Evolutionary conservation across 2,329 filamentous ascomycete species (phyloP), one percentile per base, ranked within the genome.

Genomic region (Exutisphaerella laricina): DNA sequence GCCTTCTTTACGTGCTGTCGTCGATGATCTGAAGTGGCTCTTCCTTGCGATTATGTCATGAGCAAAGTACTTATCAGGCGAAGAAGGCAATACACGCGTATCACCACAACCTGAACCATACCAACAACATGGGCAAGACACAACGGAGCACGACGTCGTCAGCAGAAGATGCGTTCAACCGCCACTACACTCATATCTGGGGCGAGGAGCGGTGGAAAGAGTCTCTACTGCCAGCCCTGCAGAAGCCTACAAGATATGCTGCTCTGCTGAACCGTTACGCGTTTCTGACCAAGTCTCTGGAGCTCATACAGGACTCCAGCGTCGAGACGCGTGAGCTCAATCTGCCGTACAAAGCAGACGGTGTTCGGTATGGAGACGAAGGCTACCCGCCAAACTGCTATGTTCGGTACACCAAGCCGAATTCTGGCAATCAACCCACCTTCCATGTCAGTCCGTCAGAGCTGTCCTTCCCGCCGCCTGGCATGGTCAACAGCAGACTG

Each of bases 181-280:
- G 52, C n/a, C 58, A 60, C 45, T 61, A 58, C 26, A 49, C 59
- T 29, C 48, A 47, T 0, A 58, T 53, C 14, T 58, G 54, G 51
- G 55, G 54, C 23, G 47, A 49, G 28, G 54, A 58, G 36, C 46
- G 60, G 43, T 63, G 60, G 60, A 37, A 53, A 5, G 33, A 46
- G 10, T 57, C 51, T 3, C 46, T 62, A 17, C 54, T 56, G 17
- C 53, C 53, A 23, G 55, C 59, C 7, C 43, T 61, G 5, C 41
- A 50, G 7, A 33, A 45, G 20, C 45, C 51, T 1, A 56, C 55
- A 2, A 46, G 58, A 37, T 55, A 61, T 29, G 53, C 55, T 17
- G 54, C 49, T 14, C 45, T 61, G 7, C 48, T 58, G 17, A 62
- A 62, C 29, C 53, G 53, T 17, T 61, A 59, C 37, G 51, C 54